Percentiles rank a stretch among this genome's conserved stretches.
These are phyloP conservation scores for Nicotiana paniculata DNA, from an alignment of 257 asterid genomes.

Conservation along the genomic window DNA sequence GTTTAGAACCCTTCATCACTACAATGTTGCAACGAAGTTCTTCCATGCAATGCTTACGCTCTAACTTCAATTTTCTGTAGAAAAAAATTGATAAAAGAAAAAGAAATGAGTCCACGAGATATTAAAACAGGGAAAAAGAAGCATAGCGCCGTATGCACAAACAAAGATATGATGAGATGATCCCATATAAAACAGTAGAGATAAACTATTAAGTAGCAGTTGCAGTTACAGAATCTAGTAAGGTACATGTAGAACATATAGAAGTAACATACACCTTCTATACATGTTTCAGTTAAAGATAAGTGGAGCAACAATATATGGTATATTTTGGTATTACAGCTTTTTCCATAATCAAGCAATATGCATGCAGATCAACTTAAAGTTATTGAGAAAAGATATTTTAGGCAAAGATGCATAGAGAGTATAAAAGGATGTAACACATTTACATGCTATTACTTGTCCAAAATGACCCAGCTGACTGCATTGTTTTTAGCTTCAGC, in stretches of 20 bases:
- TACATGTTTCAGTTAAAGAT: not conserved
- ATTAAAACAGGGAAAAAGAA: not conserved
- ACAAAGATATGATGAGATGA: not conserved
- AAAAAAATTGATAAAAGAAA: conserved; percentile 13
- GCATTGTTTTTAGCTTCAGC: conserved; percentile 62
- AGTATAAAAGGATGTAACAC: conserved; percentile 29
- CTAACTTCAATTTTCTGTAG: conserved; percentile 72
- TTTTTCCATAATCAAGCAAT: not conserved
- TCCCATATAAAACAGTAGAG: not conserved
- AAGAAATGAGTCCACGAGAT: conserved; percentile 4
- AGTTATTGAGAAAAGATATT: not conserved
- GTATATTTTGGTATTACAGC: not conserved
- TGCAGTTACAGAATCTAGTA: not conserved
- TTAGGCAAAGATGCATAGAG: not conserved
- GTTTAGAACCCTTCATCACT: conserved; percentile 70
- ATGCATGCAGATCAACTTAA: not conserved
- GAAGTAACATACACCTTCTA: not conserved
- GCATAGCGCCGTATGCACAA: not conserved
- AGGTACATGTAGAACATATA: not conserved
- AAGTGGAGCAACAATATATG: not conserved
- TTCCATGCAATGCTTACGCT: conserved; percentile 65
- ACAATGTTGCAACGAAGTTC: conserved; percentile 77
- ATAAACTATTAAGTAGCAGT: not conserved
- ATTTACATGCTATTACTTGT: conserved; percentile 69
- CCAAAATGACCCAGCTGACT: conserved; percentile 83